Base-by-base conservation (phyloP, 129 eudicot genomes). In the Helichrysum umbraculigerum region DNA sequence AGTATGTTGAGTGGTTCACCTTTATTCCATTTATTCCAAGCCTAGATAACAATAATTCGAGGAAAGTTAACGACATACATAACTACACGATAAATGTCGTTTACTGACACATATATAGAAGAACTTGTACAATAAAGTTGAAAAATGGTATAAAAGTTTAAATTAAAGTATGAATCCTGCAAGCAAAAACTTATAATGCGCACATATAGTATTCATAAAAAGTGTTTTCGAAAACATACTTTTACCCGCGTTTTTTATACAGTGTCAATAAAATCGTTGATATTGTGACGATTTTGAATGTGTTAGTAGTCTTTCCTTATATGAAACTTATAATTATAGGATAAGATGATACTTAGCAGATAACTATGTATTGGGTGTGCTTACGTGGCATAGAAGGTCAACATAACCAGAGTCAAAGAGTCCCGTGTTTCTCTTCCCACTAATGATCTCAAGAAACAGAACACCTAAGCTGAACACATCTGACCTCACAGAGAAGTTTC, bases 401-500 rank as follows among this genome's bases (percentile, higher is more conserved):
- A 1, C 9, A 28, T 69, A 70, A 41, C 52, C 81, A 2, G 62
- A 19, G 60, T 78, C 21, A 63, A 42, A 17, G 47, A 29, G 17
- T 19, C 19, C 63, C 5, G 50, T 62, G 20, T 75, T 75, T 75
- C 21, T 75, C 51, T 33, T 64, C 47, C 79, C 79, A 30, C 72
- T 75, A 75, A 75, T 19, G 15, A 64, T 47, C 34, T 75, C 79
- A 30, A 75, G 72, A 75, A 75, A 20, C 21, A 75, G 8, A 44
- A 75, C 79, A 12, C 79, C 79, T 11, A 75, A 75, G 65, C 79
- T 75, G 33, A 75, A 75, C 20, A 75, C 79, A 30, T 75, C 79
- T 16, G 79, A 75, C 9, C 29, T 75, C 21, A 63, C 50, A 0
- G 79, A 75, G 71, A 75, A 75, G 71, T 63, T 35, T 30, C 79